Percentiles rank a stretch among this genome's conserved stretches.
Evolutionary conservation across 192 early-diverging fungal species (phyloP).

Genomic region (Nowakowskiella sp.): DNA sequence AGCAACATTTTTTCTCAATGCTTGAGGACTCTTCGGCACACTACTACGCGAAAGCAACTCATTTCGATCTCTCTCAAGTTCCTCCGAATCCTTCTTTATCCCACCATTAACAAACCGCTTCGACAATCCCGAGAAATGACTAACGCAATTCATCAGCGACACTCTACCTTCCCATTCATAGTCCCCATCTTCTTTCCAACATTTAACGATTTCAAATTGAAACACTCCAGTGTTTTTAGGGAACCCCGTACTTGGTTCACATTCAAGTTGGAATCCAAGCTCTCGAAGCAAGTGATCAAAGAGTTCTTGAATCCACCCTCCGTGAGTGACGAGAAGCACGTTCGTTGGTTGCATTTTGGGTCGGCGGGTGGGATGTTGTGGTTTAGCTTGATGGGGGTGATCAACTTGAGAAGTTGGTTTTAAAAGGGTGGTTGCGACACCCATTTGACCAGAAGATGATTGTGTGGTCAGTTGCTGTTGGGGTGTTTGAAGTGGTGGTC

Average conservation of each 20-base stretch:
- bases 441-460: conserved; percentile 1
- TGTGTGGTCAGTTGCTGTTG: conserved; percentile 7
- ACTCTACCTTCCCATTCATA: conserved; percentile 39
- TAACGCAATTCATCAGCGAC: conserved; percentile 31
- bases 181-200: conserved; percentile 19
- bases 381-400: conserved; percentile 2
- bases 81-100: too few relatives aligned
- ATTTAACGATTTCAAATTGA: conserved; percentile 28
- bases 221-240: conserved; percentile 35
- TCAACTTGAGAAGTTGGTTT: not conserved
- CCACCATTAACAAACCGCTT: too few relatives aligned
- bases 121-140: conserved; percentile 31
- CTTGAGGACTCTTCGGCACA: too few relatives aligned
- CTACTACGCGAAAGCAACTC: too few relatives aligned
- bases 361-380: conserved; percentile 1
- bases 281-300: conserved; percentile 31
- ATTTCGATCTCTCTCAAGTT: too few relatives aligned
- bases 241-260: conserved; percentile 21
- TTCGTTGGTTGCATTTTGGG: conserved; percentile 18
- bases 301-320: conserved; percentile 30
- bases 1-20: too few relatives aligned
- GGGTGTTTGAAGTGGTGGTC: not conserved
- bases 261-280: conserved; percentile 22
- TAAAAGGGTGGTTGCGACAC: not conserved
- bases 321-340: conserved; percentile 43